Evolutionary conservation across 257 asterid genomes (phyloP).

Genomic region (Petunia axillaris): DNA sequence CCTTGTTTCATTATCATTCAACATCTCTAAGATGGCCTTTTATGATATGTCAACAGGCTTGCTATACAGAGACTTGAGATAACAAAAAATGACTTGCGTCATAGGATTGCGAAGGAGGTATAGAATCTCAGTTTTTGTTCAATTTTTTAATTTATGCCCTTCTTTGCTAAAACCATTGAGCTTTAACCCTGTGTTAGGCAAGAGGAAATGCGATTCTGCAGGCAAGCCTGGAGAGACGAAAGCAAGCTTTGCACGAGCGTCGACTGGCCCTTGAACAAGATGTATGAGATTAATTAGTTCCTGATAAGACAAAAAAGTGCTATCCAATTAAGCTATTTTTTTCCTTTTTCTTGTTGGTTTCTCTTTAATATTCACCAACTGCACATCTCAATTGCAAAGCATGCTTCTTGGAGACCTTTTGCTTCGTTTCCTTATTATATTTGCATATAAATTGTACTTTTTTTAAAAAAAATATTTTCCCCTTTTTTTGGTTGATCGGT

Average conservation of each 20-base stretch:
- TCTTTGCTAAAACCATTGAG: background rate
- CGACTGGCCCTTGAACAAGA: conserved; percentile 96
- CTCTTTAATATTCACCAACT: conserved; percentile 8
- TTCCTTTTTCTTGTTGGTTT: background rate
- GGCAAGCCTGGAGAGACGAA: conserved; percentile 96
- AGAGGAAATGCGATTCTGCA: conserved; percentile 94
- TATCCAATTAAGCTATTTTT: background rate
- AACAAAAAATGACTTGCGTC: conserved; percentile 86
- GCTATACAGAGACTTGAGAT: conserved; percentile 93
- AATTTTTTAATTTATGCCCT: background rate
- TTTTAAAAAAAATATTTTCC: background rate
- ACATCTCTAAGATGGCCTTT: conserved; percentile 33
- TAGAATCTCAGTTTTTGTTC: conserved; percentile 16
- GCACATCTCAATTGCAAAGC: background rate
- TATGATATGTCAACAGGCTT: conserved; percentile 54
- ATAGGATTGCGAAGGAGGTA: conserved; percentile 95
- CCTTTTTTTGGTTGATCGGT: background rate
- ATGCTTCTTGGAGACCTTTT: background rate
- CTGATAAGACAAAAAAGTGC: conserved; percentile 1
- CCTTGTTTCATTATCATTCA: background rate
- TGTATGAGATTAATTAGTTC: conserved; percentile 46
- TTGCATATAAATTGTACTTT: background rate
- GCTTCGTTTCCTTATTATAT: conserved; percentile 4
- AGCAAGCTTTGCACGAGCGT: conserved; percentile 95
- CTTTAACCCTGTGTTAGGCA: conserved; percentile 48